A percentile compares a stretch with the other conserved stretches of the same genome.
These are phyloP conservation scores for Tricholoma hemisulphureum DNA, from an alignment of 768 basidiomycete species.

Conservation along the genomic window DNA sequence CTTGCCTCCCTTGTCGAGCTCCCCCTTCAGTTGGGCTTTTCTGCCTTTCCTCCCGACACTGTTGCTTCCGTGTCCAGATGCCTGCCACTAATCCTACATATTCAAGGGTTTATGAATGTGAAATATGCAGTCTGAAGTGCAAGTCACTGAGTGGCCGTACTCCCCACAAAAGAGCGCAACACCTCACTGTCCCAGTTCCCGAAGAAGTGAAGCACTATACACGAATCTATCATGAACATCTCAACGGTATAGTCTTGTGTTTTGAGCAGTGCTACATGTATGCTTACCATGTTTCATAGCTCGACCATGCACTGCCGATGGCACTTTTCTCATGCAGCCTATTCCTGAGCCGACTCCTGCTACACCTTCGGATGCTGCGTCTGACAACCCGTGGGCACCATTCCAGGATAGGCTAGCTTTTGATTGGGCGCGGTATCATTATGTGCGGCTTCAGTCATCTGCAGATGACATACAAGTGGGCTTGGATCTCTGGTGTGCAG, in stretches of 20 bases:
- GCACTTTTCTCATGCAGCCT: neutral
- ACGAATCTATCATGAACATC: conserved; percentile 7
- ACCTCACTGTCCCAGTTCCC: conserved; percentile 4
- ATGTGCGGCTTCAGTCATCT: conserved; percentile 6
- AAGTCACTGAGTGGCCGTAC: conserved; percentile 8
- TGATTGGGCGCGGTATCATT: conserved; percentile 8
- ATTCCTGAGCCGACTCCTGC: conserved; percentile 1
- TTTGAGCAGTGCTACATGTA: neutral
- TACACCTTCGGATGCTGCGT: neutral
- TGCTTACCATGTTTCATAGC: conserved; percentile 5
- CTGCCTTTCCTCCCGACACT: neutral
- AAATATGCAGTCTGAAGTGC: conserved; percentile 6
- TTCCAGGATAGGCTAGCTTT: conserved; percentile 6
- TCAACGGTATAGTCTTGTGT: conserved; percentile 10
- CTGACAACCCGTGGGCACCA: conserved; percentile 7
- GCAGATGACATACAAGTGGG: neutral
- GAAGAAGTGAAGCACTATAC: conserved; percentile 3
- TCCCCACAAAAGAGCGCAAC: conserved; percentile 4
- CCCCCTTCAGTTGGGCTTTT: neutral
- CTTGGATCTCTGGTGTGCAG: conserved; percentile 8
- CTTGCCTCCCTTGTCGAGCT: conserved; percentile 1
- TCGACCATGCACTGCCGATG: conserved; percentile 9
- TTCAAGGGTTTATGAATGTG: conserved; percentile 1
- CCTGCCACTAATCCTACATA: conserved; percentile 1
- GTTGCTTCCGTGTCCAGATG: neutral